Conservation (phyloP, 2,329 filamentous ascomycete genomes). For the Penicillium aurantiogriseum region DNA sequence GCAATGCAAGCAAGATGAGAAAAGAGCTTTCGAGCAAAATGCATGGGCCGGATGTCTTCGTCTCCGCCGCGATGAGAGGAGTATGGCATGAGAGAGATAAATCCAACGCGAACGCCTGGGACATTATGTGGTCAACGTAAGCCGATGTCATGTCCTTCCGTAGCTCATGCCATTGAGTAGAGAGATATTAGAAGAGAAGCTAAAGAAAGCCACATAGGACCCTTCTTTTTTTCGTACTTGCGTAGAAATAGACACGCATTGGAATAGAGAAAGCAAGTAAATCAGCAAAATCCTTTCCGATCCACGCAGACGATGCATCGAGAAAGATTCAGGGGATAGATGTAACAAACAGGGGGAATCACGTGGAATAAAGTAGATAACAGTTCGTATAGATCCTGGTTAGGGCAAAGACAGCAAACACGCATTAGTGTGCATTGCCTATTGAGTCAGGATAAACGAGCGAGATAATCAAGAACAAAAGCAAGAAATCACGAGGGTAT, state of each 20-base stretch:
- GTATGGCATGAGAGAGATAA: slow-evolving; percentile 2
- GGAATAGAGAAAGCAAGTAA: slow-evolving; percentile 14
- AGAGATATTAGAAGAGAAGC: slow-evolving; percentile 12
- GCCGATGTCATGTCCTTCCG: slow-evolving; percentile 15
- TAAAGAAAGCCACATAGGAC: slow-evolving; percentile 17
- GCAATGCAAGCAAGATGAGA: slow-evolving; percentile 6
- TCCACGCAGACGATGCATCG: slow-evolving; percentile 28
- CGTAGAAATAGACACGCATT: slow-evolving; percentile 12
- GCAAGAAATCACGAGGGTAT: slow-evolving; percentile 34
- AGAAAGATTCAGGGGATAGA: slow-evolving; percentile 27
- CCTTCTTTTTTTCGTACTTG: slow-evolving; percentile 13
- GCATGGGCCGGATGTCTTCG: slow-evolving; percentile 12
- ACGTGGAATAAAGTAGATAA: slow-evolving; percentile 29
- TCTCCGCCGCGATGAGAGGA: slow-evolving; percentile 8
- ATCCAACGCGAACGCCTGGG: slow-evolving; percentile 11
- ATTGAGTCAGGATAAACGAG: slow-evolving; percentile 11
- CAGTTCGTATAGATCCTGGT: slow-evolving; percentile 27
- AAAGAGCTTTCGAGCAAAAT: slow-evolving; percentile 4
- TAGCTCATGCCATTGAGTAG: slow-evolving; percentile 16
- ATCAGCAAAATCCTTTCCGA: slow-evolving; percentile 25
- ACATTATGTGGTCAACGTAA: slow-evolving; percentile 9
- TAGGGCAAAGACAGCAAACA: slow-evolving; percentile 8
- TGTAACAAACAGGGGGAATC: slow-evolving; percentile 29
- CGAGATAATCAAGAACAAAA: slow-evolving; percentile 14
- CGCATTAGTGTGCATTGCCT: slow-evolving; percentile 9